A percentile compares a stretch with the other conserved stretches of the same genome.
Conservation (phyloP, 768 basidiomycete genomes). For the Suillus hirtellus region DNA sequence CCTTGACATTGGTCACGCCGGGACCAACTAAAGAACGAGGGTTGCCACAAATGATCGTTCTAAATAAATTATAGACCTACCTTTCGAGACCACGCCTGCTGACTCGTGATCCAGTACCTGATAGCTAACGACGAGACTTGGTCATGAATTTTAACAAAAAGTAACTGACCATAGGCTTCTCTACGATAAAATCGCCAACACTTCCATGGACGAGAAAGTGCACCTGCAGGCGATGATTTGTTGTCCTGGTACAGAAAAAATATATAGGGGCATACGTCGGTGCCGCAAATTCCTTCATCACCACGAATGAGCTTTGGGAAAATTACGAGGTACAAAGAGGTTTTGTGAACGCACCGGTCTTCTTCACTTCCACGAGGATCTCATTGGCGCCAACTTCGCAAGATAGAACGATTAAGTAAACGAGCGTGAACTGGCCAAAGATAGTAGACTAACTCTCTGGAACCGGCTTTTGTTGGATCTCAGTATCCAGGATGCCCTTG, state of each 20-base stretch:
- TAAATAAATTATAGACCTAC: constrained; percentile 32
- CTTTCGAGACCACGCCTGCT: constrained; percentile 72
- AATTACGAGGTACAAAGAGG: constrained; percentile 4
- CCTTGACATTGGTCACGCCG: constrained; percentile 72
- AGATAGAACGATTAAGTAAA: constrained; percentile 12
- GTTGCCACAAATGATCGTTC: constrained; percentile 2
- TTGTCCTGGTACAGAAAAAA: constrained; percentile 29
- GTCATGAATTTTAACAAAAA: constrained; percentile 29
- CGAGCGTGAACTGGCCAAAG: background rate
- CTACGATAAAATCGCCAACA: constrained; percentile 78
- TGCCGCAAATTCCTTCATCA: constrained; percentile 80
- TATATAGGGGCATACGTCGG: constrained; percentile 57
- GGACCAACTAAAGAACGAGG: constrained; percentile 56
- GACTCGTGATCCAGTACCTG: constrained; percentile 96
- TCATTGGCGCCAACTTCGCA: constrained; percentile 66
- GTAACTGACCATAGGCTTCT: constrained; percentile 68
- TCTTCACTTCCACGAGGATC: constrained; percentile 87
- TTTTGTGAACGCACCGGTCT: constrained; percentile 64
- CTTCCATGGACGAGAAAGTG: constrained; percentile 79
- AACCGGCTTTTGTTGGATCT: constrained; percentile 61
- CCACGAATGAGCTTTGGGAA: constrained; percentile 14
- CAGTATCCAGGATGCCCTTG: constrained; percentile 61
- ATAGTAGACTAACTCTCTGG: constrained; percentile 55
- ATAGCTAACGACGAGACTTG: background rate
- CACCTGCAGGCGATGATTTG: constrained; percentile 45